These are phyloP conservation scores for Cystoderma amianthinum DNA, from an alignment of 768 basidiomycete genomes.

Conservation along the genomic window DNA sequence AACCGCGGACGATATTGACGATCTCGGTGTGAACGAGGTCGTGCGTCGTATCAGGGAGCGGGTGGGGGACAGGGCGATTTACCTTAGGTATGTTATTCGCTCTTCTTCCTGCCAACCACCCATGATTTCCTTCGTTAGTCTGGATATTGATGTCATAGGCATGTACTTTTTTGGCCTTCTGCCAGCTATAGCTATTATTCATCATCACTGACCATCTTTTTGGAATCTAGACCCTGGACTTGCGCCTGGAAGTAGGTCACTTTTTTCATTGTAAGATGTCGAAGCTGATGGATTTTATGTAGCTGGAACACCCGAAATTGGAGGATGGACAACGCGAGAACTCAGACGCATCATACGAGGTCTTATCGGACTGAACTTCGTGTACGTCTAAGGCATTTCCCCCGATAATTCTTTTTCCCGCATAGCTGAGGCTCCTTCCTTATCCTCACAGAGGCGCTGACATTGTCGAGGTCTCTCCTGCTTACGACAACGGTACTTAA, in stretches of 20 bases:
- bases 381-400: too few relatives aligned
- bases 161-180: slow-evolving; percentile 6
- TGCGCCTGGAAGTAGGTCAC: slow-evolving; percentile 39
- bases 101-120: not conserved
- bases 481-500: too few relatives aligned
- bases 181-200: too few relatives aligned
- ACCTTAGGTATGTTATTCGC: slow-evolving; percentile 36
- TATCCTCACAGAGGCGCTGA: too few relatives aligned
- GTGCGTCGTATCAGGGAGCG: slow-evolving; percentile 48
- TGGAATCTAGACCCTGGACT: slow-evolving; percentile 42
- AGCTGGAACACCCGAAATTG: slow-evolving; percentile 62
- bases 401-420: too few relatives aligned
- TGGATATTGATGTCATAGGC: slow-evolving; percentile 63
- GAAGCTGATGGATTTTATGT: not conserved
- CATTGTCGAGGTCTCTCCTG: too few relatives aligned
- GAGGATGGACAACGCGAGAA: slow-evolving; percentile 63
- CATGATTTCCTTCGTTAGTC: slow-evolving; percentile 15
- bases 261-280: not conserved
- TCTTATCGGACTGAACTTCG: slow-evolving; percentile 50
- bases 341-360: slow-evolving; percentile 59
- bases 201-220: not conserved
- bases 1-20: slow-evolving; percentile 59
- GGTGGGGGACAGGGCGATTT: slow-evolving; percentile 53
- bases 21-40: slow-evolving; percentile 48
- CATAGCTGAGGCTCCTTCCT: too few relatives aligned